Evolutionary conservation across 768 basidiomycete genomes (phyloP).

Genomic region (Tylopilus felleus): DNA sequence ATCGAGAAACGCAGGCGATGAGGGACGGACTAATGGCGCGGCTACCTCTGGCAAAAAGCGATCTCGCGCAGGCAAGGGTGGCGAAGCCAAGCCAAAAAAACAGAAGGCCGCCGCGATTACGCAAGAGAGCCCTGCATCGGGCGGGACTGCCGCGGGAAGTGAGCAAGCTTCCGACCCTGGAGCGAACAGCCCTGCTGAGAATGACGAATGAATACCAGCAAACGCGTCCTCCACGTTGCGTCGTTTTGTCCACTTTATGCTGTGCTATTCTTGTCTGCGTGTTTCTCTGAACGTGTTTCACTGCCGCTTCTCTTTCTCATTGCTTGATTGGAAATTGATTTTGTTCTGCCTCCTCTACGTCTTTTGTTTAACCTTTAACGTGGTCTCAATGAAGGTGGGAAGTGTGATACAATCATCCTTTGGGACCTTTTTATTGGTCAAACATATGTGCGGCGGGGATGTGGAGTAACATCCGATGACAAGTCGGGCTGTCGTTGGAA

Average conservation of each 20-base stretch:
- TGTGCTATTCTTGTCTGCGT: conserved; percentile 14
- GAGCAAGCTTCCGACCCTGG: conserved; percentile 27
- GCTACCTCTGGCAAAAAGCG: conserved; percentile 28
- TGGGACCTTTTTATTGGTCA: conserved; percentile 32
- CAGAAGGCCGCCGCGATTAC: conserved; percentile 16
- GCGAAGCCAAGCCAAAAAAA: conserved; percentile 33
- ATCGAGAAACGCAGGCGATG: conserved; percentile 14
- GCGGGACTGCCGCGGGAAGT: conserved; percentile 25
- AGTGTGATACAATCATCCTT: conserved; percentile 12
- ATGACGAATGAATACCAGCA: conserved; percentile 20
- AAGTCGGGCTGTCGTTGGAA: conserved; percentile 4
- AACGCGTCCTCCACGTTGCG: background rate
- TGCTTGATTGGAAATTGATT: conserved; percentile 23
- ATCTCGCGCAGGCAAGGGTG: conserved; percentile 28
- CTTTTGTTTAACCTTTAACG: conserved; percentile 32
- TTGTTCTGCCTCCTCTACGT: conserved; percentile 24
- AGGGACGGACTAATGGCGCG: conserved; percentile 18
- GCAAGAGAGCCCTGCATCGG: conserved; percentile 20
- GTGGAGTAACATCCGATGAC: conserved; percentile 21
- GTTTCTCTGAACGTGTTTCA: conserved; percentile 1
- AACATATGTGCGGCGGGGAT: conserved; percentile 22
- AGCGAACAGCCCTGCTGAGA: conserved; percentile 23
- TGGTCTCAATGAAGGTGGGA: conserved; percentile 15
- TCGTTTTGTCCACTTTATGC: conserved; percentile 1
- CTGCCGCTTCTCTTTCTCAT: background rate